These are phyloP conservation scores for Lactuca sativa DNA, from an alignment of 129 eudicot species.

Conservation along the genomic window DNA sequence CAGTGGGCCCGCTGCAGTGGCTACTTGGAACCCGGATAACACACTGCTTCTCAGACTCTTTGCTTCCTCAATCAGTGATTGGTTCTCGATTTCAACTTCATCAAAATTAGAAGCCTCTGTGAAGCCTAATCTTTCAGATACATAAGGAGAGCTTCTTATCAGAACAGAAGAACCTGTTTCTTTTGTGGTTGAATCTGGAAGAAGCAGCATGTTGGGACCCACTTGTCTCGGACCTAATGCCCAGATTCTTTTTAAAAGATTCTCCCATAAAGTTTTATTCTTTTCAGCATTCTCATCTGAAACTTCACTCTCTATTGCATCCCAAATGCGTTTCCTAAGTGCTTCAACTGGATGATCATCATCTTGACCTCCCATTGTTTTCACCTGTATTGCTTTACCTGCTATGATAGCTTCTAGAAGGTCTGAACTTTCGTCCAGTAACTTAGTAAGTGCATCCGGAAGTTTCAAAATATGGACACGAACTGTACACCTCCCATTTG, in stretches of 20 bases:
- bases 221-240: constrained; percentile 91
- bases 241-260: constrained; percentile 72
- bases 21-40: constrained; percentile 91
- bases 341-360: constrained; percentile 69
- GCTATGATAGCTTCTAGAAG: constrained; percentile 71
- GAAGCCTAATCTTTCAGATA: constrained; percentile 79
- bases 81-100: constrained; percentile 22
- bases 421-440: constrained; percentile 80
- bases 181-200: constrained; percentile 44
- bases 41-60: constrained; percentile 74
- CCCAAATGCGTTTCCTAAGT: constrained; percentile 66
- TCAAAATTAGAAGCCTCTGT: constrained; percentile 20
- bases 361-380: constrained; percentile 34
- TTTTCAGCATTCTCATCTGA: constrained; percentile 40
- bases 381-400: constrained; percentile 56
- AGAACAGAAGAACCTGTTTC: constrained; percentile 42
- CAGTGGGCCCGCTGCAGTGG: constrained; percentile 88
- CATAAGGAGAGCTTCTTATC: constrained; percentile 56
- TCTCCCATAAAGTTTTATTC: constrained; percentile 58
- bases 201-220: constrained; percentile 90
- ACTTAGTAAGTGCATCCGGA: constrained; percentile 75
- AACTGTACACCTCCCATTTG: constrained; percentile 90
- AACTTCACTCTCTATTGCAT: constrained; percentile 69
- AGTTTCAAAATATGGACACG: constrained; percentile 84
- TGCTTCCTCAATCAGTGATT: constrained; percentile 58